Percentiles rank a stretch among this genome's conserved stretches.
phyloP scores from a whole-genome alignment of 306 rosid species.

The Purshia tridentata region DNA sequence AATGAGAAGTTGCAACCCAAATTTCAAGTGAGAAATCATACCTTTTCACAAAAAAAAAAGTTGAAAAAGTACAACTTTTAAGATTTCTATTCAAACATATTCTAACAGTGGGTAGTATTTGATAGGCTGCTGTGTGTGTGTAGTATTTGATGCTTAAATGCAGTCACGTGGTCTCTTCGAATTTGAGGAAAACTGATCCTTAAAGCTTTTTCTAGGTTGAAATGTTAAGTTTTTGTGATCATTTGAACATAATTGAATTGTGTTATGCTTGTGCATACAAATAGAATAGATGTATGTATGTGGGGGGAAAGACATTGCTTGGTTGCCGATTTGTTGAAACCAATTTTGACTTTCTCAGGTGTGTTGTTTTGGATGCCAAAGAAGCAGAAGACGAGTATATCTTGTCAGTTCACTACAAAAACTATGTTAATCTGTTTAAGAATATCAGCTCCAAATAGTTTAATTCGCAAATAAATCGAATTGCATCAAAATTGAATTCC shows the following conservation, averaged over 20 bases:
- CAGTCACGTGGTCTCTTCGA: not conserved
- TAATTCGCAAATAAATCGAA: constrained; percentile 41
- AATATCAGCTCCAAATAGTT: constrained; percentile 59
- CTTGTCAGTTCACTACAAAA: constrained; percentile 53
- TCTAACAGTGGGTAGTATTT: too few relatives aligned
- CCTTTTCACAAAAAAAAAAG: too few relatives aligned
- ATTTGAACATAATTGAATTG: not conserved
- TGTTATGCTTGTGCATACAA: not conserved
- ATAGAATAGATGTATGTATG: too few relatives aligned
- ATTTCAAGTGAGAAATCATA: too few relatives aligned
- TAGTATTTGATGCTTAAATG: not conserved
- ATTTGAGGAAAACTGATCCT: not conserved
- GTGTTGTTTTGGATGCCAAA: constrained; percentile 72
- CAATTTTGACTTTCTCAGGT: constrained; percentile 42
- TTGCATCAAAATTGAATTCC: constrained; percentile 51
- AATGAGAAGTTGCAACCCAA: too few relatives aligned
- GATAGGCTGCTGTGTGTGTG: not conserved
- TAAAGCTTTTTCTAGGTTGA: not conserved
- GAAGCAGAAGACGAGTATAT: constrained; percentile 69
- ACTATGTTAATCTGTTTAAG: constrained; percentile 62
- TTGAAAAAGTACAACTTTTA: too few relatives aligned
- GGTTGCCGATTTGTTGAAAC: too few relatives aligned
- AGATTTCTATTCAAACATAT: too few relatives aligned
- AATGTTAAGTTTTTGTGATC: not conserved
- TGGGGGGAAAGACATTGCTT: too few relatives aligned